Base-by-base conservation (phyloP, 441 rosid species). In the Adansonia gregorii region DNA sequence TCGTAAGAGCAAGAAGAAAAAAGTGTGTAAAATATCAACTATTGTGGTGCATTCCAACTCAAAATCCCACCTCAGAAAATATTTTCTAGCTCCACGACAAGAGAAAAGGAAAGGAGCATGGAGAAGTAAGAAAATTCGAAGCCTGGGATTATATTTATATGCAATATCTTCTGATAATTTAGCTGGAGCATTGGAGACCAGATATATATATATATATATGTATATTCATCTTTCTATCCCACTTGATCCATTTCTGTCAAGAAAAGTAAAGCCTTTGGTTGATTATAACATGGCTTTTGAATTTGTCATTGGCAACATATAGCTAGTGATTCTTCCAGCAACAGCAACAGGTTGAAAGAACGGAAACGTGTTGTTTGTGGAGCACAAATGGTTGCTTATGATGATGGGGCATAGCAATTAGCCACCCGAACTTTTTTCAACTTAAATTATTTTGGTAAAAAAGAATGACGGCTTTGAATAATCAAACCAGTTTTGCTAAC, bases 41-140 rank as follows among this genome's bases (percentile, higher is more conserved):
- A n/a, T 61, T 9, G 41, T 68, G 39, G 70, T 81, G 83, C 80
- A 74, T 43, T 77, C 87, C 84, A 81, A 80, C 76, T 81, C 84
- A 72, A 72, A 27, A 64, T 73, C 60, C 65, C 75, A 81, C 68
- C 61, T 52, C 48, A 19, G 27, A 71, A 70, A 39, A 52, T 72
- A 73, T 43, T 43, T 67, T 49, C 63, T 66, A 68, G 73, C 73
- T 63, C 19, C 58, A 41, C 27, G 48, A 69, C 59, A 55, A 12
- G 19, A 24, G 35, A 5, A 12, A 46, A 31, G 35, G 61, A 19
- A 71, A 17, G 19, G 15, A 35, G 75, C 41, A 17, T 14, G 54
- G 1, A 65, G 11, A 2, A 75, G 72, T 63, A 45, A 69, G 61
- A 66, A 24, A 60, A 6, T 24, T n/a, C 22, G 0, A 4, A 22